Base-by-base conservation (phyloP, 139 green algal genomes). In the Picochlorum sp. region DNA sequence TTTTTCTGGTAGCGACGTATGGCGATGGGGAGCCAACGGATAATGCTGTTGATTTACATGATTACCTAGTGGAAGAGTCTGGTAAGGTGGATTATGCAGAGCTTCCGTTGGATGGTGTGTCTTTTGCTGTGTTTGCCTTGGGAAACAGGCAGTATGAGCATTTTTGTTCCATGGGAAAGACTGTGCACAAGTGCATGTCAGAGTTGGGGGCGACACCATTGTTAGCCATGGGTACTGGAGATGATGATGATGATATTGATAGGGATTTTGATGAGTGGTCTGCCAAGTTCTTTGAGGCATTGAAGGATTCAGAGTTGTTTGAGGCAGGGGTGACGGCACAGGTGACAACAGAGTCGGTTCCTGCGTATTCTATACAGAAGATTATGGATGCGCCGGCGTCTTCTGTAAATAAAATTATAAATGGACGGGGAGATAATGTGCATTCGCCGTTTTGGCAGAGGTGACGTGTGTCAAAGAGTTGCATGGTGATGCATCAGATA, bases 141-240 rank as follows among this genome's bases (percentile, higher is more conserved):
- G 93, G 93, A 45, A 98, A 98, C 80, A 88, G 83, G 65, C 88
- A 96, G 83, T 98, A 98, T 61, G 93, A 98, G 80, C 91, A 97
- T 79, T 98, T 97, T 77, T 93, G 89, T 65, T 78, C 82, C 0
- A 81, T 92, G 45, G 89, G 90, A 37, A 87, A 89, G 65, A 78
- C 83, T 32, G 75, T 92, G 32, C 62, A 90, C 66, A 89, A 83
- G 45, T 58, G 63, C 0, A 63, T 98, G 70, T 72, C 66, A 18
- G 71, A 71, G 18, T 65, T 94, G 51, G 92, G 92, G 1, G 91
- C 75, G 2, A 72, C 59, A 2, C 54, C 79, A 4, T 38, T 98
- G 6, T 61, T 86, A 18, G 59, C 65, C 2, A 65, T 81, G 1
- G 88, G 89, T 3, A 78, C 92, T 50, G 92, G 92, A 7, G 92